Evolutionary conservation across 1,139 yeast species (phyloP).

Genomic region (Nakaseomyces nivariensis): DNA sequence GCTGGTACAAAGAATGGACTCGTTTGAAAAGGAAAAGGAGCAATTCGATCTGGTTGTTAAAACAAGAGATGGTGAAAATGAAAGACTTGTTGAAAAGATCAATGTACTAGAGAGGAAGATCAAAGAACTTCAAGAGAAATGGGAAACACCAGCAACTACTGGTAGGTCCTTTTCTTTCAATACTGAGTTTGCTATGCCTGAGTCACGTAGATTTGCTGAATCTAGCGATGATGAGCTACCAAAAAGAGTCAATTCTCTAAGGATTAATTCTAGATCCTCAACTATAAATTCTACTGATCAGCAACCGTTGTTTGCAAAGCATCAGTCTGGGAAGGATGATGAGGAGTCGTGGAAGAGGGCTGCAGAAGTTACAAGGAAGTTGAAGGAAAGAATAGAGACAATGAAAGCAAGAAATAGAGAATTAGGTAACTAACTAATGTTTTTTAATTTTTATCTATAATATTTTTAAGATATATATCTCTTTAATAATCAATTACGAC

Average conservation of each 20-base stretch:
- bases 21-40: neutral
- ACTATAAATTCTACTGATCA: neutral
- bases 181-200: neutral
- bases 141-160: neutral
- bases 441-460: neutral
- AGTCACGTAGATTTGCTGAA: slow-evolving; percentile 6
- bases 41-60: neutral
- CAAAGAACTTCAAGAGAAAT: slow-evolving; percentile 1
- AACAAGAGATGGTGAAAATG: neutral
- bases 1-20: neutral
- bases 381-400: slow-evolving; percentile 78
- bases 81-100: neutral
- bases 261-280: neutral
- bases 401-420: slow-evolving; percentile 48
- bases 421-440: neutral
- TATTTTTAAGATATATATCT: neutral
- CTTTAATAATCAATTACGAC: no score
- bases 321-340: neutral
- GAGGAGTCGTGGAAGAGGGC: slow-evolving; percentile 60
- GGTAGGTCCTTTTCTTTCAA: neutral
- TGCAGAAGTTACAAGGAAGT: slow-evolving; percentile 77
- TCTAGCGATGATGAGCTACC: slow-evolving; percentile 5
- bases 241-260: slow-evolving; percentile 4
- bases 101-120: neutral
- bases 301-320: neutral